Conservation (phyloP, 176 grass and related monocot species). For the Oryza meridionalis region DNA sequence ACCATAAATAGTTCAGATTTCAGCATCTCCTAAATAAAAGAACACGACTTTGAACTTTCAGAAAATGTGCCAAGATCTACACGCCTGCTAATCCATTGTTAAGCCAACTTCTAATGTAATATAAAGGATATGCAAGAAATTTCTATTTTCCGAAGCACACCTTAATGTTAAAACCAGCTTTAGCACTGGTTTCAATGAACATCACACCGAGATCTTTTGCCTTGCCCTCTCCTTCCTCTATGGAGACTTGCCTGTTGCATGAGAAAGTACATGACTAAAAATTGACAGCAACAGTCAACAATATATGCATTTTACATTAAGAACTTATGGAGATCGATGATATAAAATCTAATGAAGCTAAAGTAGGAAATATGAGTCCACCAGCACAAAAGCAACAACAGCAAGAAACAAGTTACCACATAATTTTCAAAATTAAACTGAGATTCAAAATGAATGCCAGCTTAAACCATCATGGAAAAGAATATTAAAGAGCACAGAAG, state of each 20-base stretch:
- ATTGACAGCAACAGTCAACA: background rate
- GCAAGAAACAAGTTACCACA: background rate
- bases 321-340: background rate
- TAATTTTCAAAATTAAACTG: too few species aligned
- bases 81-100: too few species aligned
- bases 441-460: background rate
- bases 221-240: conserved; percentile 98
- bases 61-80: background rate
- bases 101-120: too few species aligned
- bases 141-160: conserved; percentile 46
- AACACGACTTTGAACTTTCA: background rate
- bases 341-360: conserved; percentile 7
- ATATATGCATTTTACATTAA: conserved; percentile 18
- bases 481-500: background rate
- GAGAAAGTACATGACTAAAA: conserved; percentile 43
- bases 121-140: conserved; percentile 9
- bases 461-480: background rate
- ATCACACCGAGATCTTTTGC: conserved; percentile 93
- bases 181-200: conserved; percentile 99
- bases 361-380: background rate
- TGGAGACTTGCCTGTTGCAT: conserved; percentile 90
- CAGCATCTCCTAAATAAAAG: background rate
- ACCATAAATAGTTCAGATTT: background rate
- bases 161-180: conserved; percentile 99
- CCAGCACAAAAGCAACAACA: background rate